Conservation (phyloP, 352 stramenopile genomes). For the Pythium utonaiense region DNA sequence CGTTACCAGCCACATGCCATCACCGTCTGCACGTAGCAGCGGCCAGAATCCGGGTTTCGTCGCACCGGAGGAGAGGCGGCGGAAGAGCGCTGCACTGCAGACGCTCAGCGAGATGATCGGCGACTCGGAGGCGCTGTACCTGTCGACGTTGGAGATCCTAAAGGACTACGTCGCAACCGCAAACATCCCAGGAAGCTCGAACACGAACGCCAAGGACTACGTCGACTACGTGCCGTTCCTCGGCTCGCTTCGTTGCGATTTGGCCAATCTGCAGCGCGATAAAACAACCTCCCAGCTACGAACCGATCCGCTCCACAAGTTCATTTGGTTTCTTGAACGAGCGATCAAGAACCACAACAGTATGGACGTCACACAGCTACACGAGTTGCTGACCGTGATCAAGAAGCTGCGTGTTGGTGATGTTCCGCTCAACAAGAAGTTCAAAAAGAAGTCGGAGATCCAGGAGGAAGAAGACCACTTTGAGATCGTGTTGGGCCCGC, state of each 20-base stretch:
- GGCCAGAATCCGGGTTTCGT: conserved; percentile 20
- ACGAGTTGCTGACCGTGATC: conserved; percentile 69
- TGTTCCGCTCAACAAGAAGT: conserved; percentile 71
- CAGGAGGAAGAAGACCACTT: conserved; percentile 82
- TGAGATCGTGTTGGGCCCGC: conserved; percentile 71
- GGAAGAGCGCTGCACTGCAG: conserved; percentile 56
- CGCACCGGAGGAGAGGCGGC: conserved; percentile 60
- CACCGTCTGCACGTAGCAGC: conserved; percentile 22
- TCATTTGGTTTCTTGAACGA: conserved; percentile 85
- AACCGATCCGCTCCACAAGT: conserved; percentile 82
- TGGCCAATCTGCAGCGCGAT: conserved; percentile 81
- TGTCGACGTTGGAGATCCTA: conserved; percentile 74
- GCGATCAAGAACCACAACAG: conserved; percentile 69
- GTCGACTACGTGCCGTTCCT: conserved; percentile 83
- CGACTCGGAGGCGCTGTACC: conserved; percentile 79
- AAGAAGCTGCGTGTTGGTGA: conserved; percentile 67
- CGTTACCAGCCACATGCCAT: conserved; percentile 66
- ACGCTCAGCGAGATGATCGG: conserved; percentile 78
- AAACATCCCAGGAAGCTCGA: conserved; percentile 63
- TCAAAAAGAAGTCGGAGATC: conserved; percentile 61
- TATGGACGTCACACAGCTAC: conserved; percentile 59
- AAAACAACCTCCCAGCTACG: conserved; percentile 66
- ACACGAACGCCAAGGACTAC: conserved; percentile 70
- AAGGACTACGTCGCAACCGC: conserved; percentile 68
- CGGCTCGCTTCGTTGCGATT: conserved; percentile 68